Evolutionary conservation across 805 yeast species (phyloP).

Genomic region (Lachancea thermotolerans): DNA sequence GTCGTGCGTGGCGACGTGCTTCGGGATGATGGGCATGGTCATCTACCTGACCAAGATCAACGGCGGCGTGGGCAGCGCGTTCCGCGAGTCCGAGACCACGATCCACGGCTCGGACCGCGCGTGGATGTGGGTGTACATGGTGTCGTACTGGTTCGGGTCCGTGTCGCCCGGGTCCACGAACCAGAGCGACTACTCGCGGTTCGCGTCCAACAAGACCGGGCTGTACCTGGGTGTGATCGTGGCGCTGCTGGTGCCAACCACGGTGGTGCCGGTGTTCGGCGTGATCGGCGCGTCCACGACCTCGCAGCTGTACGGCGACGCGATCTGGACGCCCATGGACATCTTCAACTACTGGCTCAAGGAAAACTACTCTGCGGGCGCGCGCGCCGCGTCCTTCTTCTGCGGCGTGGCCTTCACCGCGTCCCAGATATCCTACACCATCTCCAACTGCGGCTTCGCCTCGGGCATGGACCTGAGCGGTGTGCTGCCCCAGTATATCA

Average conservation of each 20-base stretch:
- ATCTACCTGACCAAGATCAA: constrained; percentile 30
- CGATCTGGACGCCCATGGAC: constrained; percentile 34
- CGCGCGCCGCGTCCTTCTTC: constrained; percentile 35
- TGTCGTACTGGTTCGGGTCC: constrained; percentile 38
- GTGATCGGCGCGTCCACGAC: constrained; percentile 32
- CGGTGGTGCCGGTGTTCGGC: constrained; percentile 33
- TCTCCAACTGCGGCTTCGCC: constrained; percentile 31
- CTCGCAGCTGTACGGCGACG: constrained; percentile 24
- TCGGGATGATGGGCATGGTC: constrained; percentile 38
- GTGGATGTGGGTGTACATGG: constrained; percentile 39
- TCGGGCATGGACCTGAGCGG: constrained; percentile 38
- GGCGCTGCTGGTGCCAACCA: constrained; percentile 23
- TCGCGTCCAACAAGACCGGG: constrained; percentile 25
- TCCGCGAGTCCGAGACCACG: constrained; percentile 23
- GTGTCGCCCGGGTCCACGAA: constrained; percentile 36
- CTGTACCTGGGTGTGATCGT: constrained; percentile 17
- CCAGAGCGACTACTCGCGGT: constrained; percentile 33
- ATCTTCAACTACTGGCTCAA: constrained; percentile 29
- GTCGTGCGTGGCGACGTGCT: constrained; percentile 34
- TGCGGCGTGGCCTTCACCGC: constrained; percentile 28
- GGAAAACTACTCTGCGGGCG: constrained; percentile 27
- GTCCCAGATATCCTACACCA: constrained; percentile 31
- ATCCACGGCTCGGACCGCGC: constrained; percentile 34
- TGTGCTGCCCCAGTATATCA: constrained; percentile 28
- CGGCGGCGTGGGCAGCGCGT: constrained; percentile 33